These are phyloP conservation scores for Patellifolia procumbens DNA, from an alignment of 179 eudicot genomes.

Conservation along the genomic window DNA sequence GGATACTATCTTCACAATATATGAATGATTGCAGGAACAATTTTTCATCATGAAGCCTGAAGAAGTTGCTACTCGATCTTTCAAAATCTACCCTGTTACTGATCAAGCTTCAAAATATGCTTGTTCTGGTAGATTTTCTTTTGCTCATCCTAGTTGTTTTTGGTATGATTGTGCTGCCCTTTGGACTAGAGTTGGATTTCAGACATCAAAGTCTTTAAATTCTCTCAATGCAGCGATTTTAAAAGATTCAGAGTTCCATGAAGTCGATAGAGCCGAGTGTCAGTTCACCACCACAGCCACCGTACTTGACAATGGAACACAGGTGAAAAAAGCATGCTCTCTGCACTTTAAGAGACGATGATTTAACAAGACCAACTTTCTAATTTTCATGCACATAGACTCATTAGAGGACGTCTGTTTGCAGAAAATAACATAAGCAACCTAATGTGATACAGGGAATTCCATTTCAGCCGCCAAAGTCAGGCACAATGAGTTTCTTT, in stretches of 20 bases:
- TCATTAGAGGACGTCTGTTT: neutral
- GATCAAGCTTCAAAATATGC: slow-evolving; percentile 87
- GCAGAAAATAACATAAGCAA: neutral
- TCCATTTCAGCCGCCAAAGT: slow-evolving; percentile 67
- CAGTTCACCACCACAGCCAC: slow-evolving; percentile 94
- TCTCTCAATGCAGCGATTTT: slow-evolving; percentile 68
- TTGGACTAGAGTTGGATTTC: neutral
- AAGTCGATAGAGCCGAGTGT: slow-evolving; percentile 95
- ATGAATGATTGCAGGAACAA: slow-evolving; percentile 63
- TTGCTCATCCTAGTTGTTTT: slow-evolving; percentile 6
- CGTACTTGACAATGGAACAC: slow-evolving; percentile 82
- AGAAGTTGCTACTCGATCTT: slow-evolving; percentile 60
- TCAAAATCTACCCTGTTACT: slow-evolving; percentile 67
- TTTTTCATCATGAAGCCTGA: slow-evolving; percentile 89
- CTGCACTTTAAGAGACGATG: neutral
- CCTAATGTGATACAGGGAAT: slow-evolving; percentile 41
- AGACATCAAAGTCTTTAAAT: neutral
- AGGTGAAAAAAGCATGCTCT: slow-evolving; percentile 40
- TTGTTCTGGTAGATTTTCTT: slow-evolving; percentile 60
- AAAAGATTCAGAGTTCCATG: slow-evolving; percentile 80
- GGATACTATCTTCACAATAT: neutral
- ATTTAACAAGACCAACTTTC: neutral
- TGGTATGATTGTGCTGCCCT: neutral
- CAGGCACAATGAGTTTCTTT: slow-evolving; percentile 56
- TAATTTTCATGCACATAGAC: neutral